Percentiles rank a stretch among this genome's conserved stretches.
Evolutionary conservation across 2,329 filamentous ascomycete genomes (phyloP).

Genomic region (Fusarium buxicola): DNA sequence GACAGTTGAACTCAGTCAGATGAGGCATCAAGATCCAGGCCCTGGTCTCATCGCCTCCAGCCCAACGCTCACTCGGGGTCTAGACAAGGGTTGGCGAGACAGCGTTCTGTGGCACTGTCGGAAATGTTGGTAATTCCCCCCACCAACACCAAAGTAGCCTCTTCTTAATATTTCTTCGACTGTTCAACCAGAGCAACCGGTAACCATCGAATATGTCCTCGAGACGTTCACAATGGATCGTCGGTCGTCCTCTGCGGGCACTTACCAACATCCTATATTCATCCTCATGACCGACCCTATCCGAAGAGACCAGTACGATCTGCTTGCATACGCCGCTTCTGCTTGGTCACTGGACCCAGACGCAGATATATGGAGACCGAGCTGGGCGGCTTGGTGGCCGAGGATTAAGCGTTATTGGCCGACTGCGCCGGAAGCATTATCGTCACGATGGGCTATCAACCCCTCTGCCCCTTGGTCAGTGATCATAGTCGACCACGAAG

Average conservation of each 20-base stretch:
- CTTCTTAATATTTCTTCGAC: neutral
- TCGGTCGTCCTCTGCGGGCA: neutral
- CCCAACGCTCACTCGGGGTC: neutral
- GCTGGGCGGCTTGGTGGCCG: neutral
- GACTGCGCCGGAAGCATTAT: neutral
- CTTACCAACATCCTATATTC: neutral
- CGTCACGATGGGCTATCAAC: neutral
- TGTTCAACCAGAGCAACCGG: neutral
- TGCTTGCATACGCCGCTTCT: neutral
- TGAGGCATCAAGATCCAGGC: neutral
- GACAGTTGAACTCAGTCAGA: neutral
- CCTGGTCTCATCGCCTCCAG: neutral
- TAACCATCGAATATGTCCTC: too few relatives aligned
- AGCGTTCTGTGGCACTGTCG: neutral
- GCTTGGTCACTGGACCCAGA: neutral
- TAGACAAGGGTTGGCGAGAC: neutral
- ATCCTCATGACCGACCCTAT: neutral
- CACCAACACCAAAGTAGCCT: neutral
- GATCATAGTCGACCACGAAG: neutral
- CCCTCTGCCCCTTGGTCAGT: neutral
- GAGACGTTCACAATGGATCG: neutral
- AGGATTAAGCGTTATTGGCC: neutral
- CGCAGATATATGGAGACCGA: neutral
- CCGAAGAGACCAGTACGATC: neutral
- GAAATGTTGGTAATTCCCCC: neutral